A percentile compares a stretch with the other conserved stretches of the same genome.
These are phyloP conservation scores for Aspergillus sp. DNA, from an alignment of 2,329 filamentous ascomycete genomes.

Conservation along the genomic window DNA sequence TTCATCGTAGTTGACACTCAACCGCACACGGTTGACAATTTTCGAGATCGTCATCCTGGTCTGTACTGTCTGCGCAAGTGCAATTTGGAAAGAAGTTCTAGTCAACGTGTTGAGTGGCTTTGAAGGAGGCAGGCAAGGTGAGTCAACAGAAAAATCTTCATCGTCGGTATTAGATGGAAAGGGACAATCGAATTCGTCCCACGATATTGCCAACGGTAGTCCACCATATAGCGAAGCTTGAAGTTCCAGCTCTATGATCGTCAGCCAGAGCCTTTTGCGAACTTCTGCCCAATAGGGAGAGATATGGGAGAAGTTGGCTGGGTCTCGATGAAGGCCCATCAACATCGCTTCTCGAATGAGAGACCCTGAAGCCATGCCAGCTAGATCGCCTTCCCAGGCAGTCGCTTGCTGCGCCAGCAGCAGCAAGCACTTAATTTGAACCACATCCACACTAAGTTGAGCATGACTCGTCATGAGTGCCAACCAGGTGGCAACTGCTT, in stretches of 20 bases:
- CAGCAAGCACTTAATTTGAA: not conserved
- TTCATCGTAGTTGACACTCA: not conserved
- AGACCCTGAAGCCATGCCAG: not conserved
- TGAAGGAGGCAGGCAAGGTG: not conserved
- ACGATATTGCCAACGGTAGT: not conserved
- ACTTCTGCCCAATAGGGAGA: conserved; percentile 1
- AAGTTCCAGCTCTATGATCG: not conserved
- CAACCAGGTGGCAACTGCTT: not conserved
- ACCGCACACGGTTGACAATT: not conserved
- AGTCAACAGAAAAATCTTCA: not conserved
- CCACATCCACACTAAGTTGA: not conserved
- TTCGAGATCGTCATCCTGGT: not conserved
- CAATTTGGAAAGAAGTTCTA: conserved; percentile 1
- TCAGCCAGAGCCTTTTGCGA: not conserved
- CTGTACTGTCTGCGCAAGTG: not conserved
- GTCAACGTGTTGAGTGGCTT: not conserved
- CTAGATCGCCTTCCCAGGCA: conserved; percentile 1
- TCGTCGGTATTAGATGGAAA: conserved; percentile 1
- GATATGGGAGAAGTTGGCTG: not conserved
- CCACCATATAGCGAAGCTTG: not conserved
- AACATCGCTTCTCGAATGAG: conserved; percentile 1
- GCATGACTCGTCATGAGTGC: not conserved
- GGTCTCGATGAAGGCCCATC: conserved; percentile 1
- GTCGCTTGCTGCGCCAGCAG: not conserved
- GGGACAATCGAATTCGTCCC: conserved; percentile 1